Conservation (phyloP, 2,329 filamentous ascomycete genomes). For the Beauveria scarabaeidicola region DNA sequence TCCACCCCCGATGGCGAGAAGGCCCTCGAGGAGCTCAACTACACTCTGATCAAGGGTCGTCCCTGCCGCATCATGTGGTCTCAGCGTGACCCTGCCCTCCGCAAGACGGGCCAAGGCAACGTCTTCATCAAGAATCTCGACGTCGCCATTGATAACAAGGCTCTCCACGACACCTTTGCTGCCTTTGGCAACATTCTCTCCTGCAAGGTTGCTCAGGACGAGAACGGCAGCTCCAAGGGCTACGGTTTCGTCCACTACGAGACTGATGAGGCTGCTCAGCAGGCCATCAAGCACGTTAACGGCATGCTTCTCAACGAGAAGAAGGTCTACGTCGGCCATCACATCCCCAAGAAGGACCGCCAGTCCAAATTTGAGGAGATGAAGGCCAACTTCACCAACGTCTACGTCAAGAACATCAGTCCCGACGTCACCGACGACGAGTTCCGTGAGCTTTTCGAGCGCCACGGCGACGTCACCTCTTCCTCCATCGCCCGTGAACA, state of each 20-base stretch:
- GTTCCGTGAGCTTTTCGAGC: slow-evolving; percentile 88
- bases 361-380: slow-evolving; percentile 99
- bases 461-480: slow-evolving; percentile 89
- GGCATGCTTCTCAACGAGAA: slow-evolving; percentile 99
- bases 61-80: slow-evolving; percentile 99
- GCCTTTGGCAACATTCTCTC: slow-evolving; percentile 98
- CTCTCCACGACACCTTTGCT: slow-evolving; percentile 97
- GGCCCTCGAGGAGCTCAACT: slow-evolving; percentile 98
- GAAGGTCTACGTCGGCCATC: slow-evolving; percentile 98
- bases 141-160: slow-evolving; percentile 98
- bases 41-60: slow-evolving; percentile 97
- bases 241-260: slow-evolving; percentile 99
- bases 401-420: slow-evolving; percentile 98
- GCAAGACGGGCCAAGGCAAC: slow-evolving; percentile 98
- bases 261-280: slow-evolving; percentile 91
- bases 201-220: slow-evolving; percentile 99
- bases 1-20: slow-evolving; percentile 93
- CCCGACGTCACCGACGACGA: slow-evolving; percentile 81
- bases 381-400: slow-evolving; percentile 99
- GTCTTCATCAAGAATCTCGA: slow-evolving; percentile 99
- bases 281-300: slow-evolving; percentile 99
- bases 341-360: slow-evolving; percentile 99
- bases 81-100: slow-evolving; percentile 95
- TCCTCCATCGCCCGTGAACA: slow-evolving; percentile 83
- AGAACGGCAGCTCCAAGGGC: slow-evolving; percentile 93